Evolutionary conservation across 2,329 filamentous ascomycete species (phyloP), one percentile per base, ranked within the genome.

Genomic region (Bipolaris bicolor): DNA sequence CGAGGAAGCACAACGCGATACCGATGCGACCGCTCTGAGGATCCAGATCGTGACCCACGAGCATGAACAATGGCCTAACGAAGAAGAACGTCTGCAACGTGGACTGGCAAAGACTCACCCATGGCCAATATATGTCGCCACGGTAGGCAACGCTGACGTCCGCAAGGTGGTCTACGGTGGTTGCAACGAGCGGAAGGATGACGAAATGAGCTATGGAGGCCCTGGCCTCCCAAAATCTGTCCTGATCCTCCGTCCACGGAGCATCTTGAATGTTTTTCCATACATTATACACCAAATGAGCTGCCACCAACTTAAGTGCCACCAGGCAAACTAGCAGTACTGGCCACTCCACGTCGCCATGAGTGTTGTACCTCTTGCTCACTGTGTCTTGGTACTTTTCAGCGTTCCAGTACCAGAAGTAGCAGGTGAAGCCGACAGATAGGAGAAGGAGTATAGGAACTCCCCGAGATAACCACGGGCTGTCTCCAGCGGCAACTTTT

Each of bases 391-490:
- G 46, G 20, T 22, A 26, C 46, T 15, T 37, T 7, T 34, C 33
- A 13, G 46, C 33, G 18, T 49, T 13, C 33, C 46, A 34, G 29
- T 10, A 29, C 33, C 33, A 36, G 16, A 49, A 34, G 15, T 49
- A 49, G 18, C 33, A 49, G 16, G 33, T 39, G 22, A 49, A 22
- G 15, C 46, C 18, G 33, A 22, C 33, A 34, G 33, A 37, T 5
- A 39, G 13, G 33, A 49, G 9, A 22, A 49, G 16, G 20, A 49
- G 46, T 20, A 49, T 9, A 20, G 46, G 46, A 22, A 37, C 46
- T 33, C 46, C 46, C 16, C 46, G 46, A 16, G 46, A 24, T 26
- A 49, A 34, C 46, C 46, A 49, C 33, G 13, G 46, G 33, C 46
- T 49, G 18, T 49, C 31, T 34, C 33, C 46, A 4, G 33, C 46